Percentiles rank a stretch among this genome's conserved stretches.
These are phyloP conservation scores for Aspergillus biplanus DNA, from an alignment of 495 filamentous ascomycete genomes.

Conservation along the genomic window DNA sequence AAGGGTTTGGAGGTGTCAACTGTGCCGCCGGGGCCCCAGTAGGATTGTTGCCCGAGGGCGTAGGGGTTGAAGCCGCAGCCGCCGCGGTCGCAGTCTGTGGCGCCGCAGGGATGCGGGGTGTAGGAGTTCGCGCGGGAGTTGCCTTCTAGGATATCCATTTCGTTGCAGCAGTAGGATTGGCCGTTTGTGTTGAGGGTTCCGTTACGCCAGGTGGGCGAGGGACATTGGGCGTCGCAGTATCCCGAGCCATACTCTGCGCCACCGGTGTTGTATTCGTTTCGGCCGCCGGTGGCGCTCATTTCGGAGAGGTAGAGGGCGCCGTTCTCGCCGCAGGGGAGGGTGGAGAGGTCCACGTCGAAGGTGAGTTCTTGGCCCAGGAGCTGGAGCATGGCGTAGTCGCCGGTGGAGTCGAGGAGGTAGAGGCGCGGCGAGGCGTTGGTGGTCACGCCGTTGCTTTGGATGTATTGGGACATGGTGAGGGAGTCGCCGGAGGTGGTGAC, in stretches of 20 bases:
- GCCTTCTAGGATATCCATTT: constrained; percentile 18
- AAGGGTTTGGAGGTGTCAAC: constrained; percentile 16
- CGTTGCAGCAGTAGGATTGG: constrained; percentile 8
- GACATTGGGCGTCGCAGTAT: constrained; percentile 13
- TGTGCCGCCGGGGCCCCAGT: constrained; percentile 3
- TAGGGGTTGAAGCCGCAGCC: constrained; percentile 15
- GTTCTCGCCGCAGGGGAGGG: constrained; percentile 14
- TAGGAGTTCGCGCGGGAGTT: constrained; percentile 8
- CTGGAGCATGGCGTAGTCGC: constrained; percentile 9
- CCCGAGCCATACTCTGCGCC: constrained; percentile 6
- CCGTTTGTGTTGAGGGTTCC: constrained; percentile 6
- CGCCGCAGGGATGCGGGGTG: constrained; percentile 8
- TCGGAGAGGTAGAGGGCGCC: constrained; percentile 13
- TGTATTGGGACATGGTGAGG: constrained; percentile 7
- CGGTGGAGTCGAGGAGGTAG: constrained; percentile 10
- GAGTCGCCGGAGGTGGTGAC: constrained; percentile 9
- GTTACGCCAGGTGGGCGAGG: constrained; percentile 7
- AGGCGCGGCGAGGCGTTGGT: not conserved
- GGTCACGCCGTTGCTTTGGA: not conserved
- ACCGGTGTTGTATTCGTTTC: constrained; percentile 13
- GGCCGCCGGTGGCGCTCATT: constrained; percentile 10
- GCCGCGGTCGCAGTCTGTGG: not conserved
- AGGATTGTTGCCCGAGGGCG: not conserved
- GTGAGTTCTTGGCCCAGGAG: constrained; percentile 11
- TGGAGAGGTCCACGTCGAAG: constrained; percentile 12